Conservation (phyloP, 805 yeast genomes). For the Kluyveromyces siamensis region DNA sequence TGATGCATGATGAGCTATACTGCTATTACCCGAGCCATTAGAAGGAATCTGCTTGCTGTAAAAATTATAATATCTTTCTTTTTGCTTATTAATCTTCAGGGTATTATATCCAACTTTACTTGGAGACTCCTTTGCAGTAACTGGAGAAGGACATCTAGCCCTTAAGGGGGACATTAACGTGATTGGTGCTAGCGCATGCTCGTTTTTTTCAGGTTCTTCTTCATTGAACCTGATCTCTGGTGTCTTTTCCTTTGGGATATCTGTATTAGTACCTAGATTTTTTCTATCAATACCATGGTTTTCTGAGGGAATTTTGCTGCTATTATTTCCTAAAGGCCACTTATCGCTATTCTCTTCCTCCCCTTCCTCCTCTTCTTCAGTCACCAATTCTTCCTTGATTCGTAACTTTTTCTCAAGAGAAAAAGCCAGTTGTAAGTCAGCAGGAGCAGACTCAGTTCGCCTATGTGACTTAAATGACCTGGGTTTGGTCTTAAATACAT, state of each 20-base stretch:
- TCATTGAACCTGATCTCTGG: neutral
- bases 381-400: conserved; percentile 10
- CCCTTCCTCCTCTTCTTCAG: conserved; percentile 9
- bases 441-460: conserved; percentile 51
- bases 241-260: neutral
- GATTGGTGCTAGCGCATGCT: conserved; percentile 6
- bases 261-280: conserved; percentile 7
- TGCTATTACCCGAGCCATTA: conserved; percentile 6
- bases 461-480: conserved; percentile 33
- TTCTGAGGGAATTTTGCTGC: neutral
- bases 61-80: conserved; percentile 22
- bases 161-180: conserved; percentile 13
- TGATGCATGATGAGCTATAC: conserved; percentile 14
- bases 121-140: conserved; percentile 32
- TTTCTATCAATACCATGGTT: conserved; percentile 9
- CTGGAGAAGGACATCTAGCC: conserved; percentile 9
- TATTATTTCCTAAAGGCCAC: neutral
- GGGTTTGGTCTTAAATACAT: conserved; percentile 36
- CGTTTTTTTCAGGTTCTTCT: conserved; percentile 27
- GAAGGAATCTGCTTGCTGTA: conserved; percentile 24
- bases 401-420: conserved; percentile 4
- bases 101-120: conserved; percentile 37
- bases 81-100: conserved; percentile 25
- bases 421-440: conserved; percentile 30
- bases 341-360: neutral